phyloP scores from a whole-genome alignment of 2,329 filamentous ascomycete genomes.

The Venturia carpophila region DNA sequence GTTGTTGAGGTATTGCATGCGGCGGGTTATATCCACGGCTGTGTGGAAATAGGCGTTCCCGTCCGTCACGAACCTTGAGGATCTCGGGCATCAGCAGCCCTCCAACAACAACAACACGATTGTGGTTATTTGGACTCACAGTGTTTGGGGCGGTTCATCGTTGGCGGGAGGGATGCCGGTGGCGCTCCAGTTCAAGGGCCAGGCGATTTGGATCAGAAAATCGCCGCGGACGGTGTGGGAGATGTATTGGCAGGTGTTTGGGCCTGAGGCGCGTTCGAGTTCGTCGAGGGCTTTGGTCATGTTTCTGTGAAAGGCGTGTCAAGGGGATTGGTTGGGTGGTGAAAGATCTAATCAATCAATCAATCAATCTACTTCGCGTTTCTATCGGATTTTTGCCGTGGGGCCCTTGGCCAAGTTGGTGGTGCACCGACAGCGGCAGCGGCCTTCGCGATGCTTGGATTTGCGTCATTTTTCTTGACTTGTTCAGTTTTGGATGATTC shows the following conservation, averaged over 20 bases:
- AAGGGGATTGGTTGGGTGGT: background rate
- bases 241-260: conserved; percentile 14
- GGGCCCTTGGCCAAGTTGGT: background rate
- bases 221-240: background rate
- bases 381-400: background rate
- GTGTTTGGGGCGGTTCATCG: background rate
- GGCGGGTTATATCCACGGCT: conserved; percentile 5
- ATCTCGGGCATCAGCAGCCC: no score
- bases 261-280: background rate
- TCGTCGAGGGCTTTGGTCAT: background rate
- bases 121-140: no score
- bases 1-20: conserved; percentile 1
- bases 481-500: background rate
- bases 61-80: conserved; percentile 7
- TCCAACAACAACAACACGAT: no score
- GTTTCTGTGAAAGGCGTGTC: background rate
- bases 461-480: background rate
- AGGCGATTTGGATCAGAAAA: conserved; percentile 12
- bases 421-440: background rate
- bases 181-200: conserved; percentile 10
- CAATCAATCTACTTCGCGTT: background rate
- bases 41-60: conserved; percentile 15
- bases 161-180: background rate
- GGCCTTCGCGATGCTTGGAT: background rate
- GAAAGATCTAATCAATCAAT: conserved; percentile 7